phyloP scores from a whole-genome alignment of 129 eudicot genomes.

The Lactuca saligna region DNA sequence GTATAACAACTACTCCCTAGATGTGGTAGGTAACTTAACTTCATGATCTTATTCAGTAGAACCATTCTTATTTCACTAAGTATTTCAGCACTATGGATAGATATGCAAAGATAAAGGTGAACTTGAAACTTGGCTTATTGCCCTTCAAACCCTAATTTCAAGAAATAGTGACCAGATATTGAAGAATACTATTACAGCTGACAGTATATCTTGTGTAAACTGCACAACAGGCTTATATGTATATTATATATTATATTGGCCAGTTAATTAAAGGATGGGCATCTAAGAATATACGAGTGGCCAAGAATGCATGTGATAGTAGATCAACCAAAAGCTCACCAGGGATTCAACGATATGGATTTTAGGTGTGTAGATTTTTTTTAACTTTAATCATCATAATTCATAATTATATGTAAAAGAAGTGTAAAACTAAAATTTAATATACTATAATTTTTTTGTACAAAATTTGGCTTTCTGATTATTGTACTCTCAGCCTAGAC shows the following conservation, averaged over 20 bases:
- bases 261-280: slow-evolving; percentile 66
- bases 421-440: slow-evolving; percentile 2
- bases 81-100: slow-evolving; percentile 37
- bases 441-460: neutral
- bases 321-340: slow-evolving; percentile 92
- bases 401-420: slow-evolving; percentile 10
- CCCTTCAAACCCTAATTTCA: slow-evolving; percentile 49
- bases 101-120: slow-evolving; percentile 75
- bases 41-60: neutral
- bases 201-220: slow-evolving; percentile 27
- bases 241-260: no score
- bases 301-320: slow-evolving; percentile 78
- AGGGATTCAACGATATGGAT: slow-evolving; percentile 86
- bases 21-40: slow-evolving; percentile 57
- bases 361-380: slow-evolving; percentile 57
- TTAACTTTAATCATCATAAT: slow-evolving; percentile 3
- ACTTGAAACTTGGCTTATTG: slow-evolving; percentile 70
- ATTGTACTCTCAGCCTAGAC: slow-evolving; percentile 64
- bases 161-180: slow-evolving; percentile 36
- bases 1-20: slow-evolving; percentile 51
- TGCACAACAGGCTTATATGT: slow-evolving; percentile 12
- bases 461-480: slow-evolving; percentile 13
- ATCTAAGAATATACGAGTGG: slow-evolving; percentile 94
- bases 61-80: neutral
- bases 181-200: slow-evolving; percentile 25